Conservation (phyloP, 441 rosid genomes). For the Brassica balearica region DNA sequence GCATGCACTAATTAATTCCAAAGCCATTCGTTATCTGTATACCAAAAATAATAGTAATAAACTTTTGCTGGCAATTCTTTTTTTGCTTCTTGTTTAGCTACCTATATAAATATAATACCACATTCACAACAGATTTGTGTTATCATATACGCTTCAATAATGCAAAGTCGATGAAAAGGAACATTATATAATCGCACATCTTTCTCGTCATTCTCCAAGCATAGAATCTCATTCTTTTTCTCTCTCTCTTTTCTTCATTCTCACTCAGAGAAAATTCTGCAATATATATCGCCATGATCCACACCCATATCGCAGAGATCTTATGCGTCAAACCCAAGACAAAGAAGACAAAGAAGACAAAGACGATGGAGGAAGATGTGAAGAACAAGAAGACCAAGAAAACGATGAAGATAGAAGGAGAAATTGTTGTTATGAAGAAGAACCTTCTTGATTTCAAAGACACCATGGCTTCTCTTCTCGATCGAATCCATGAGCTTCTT, state of each 20-base stretch:
- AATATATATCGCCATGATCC: conserved; percentile 41
- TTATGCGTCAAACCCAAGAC: conserved; percentile 41
- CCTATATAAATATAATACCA: conserved; percentile 12
- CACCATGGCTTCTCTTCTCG: conserved; percentile 47
- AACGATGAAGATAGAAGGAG: conserved; percentile 50
- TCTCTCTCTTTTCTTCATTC: conserved; percentile 31
- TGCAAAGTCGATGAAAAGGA: conserved; percentile 11
- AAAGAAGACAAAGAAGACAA: conserved; percentile 31
- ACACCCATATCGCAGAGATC: conserved; percentile 40
- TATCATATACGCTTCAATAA: background rate
- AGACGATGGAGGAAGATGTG: conserved; percentile 35
- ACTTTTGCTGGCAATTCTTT: background rate
- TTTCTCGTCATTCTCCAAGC: conserved; percentile 24
- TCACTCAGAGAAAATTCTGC: conserved; percentile 40
- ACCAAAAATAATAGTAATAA: background rate
- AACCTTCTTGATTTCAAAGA: conserved; percentile 56
- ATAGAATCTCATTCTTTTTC: conserved; percentile 34
- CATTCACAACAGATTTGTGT: conserved; percentile 11
- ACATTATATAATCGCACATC: conserved; percentile 28
- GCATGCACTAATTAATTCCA: background rate
- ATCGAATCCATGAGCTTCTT: conserved; percentile 54
- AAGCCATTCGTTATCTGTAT: background rate
- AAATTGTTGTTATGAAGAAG: conserved; percentile 60
- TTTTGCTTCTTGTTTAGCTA: background rate
- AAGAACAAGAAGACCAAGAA: conserved; percentile 25